Conservation (phyloP, 2,329 filamentous ascomycete species). For the Beauveria sp. region DNA sequence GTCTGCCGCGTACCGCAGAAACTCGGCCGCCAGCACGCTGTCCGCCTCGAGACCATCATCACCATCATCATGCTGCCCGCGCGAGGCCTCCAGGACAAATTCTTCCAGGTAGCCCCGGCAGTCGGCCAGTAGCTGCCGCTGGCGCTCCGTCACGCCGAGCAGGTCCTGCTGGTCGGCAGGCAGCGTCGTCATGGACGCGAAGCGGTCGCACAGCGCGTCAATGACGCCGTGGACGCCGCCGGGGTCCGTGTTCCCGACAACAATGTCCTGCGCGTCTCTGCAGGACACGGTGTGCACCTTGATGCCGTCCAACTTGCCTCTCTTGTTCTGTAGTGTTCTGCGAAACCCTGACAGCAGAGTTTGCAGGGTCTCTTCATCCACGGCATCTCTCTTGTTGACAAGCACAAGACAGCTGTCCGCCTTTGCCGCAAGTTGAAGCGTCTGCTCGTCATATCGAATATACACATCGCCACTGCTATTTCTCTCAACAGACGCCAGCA, state of each 20-base stretch:
- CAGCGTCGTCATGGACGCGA: slow-evolving; percentile 63
- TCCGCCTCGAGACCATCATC: slow-evolving; percentile 51
- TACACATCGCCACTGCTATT: slow-evolving; percentile 24
- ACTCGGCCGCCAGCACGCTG: slow-evolving; percentile 84
- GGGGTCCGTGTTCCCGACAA: slow-evolving; percentile 33
- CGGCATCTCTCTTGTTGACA: slow-evolving; percentile 55
- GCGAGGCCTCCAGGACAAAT: slow-evolving; percentile 56
- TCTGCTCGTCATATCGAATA: slow-evolving; percentile 49
- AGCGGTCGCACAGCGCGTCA: slow-evolving; percentile 56
- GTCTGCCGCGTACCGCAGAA: slow-evolving; percentile 72
- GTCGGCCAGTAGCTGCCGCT: slow-evolving; percentile 69
- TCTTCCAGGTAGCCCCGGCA: slow-evolving; percentile 65
- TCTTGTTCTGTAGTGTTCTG: slow-evolving; percentile 12
- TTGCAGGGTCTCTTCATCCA: slow-evolving; percentile 27
- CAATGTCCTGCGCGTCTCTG: slow-evolving; percentile 41
- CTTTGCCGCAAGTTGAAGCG: slow-evolving; percentile 42
- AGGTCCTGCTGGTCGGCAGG: slow-evolving; percentile 71
- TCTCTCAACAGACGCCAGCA: slow-evolving; percentile 66
- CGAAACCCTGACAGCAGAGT: slow-evolving; percentile 35
- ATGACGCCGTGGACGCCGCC: slow-evolving; percentile 65
- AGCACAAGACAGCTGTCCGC: slow-evolving; percentile 45
- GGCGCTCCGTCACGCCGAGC: slow-evolving; percentile 83
- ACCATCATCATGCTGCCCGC: slow-evolving; percentile 20
- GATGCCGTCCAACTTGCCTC: slow-evolving; percentile 25
- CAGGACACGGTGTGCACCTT: slow-evolving; percentile 59